These are phyloP conservation scores for Colletotrichum lini DNA, from an alignment of 2,329 filamentous ascomycete genomes.

Conservation along the genomic window DNA sequence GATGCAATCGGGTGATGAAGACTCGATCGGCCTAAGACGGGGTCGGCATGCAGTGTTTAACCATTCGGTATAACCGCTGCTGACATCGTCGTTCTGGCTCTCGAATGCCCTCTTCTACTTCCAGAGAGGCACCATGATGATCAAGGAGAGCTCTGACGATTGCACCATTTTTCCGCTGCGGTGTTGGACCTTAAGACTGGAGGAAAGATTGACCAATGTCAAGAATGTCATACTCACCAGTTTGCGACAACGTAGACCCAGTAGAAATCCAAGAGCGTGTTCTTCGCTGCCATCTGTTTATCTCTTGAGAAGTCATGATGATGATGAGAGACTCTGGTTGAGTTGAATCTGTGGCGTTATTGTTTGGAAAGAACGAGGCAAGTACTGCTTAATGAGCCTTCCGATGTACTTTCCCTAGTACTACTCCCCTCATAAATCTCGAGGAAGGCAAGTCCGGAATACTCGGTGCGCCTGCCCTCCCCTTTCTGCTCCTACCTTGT, in stretches of 20 bases:
- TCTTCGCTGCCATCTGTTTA: background rate
- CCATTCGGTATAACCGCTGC: constrained; percentile 57
- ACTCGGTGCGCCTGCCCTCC: background rate
- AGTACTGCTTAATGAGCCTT: background rate
- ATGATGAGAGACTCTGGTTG: background rate
- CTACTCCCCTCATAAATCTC: no score
- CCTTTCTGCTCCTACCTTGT: background rate
- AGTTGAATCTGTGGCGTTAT: background rate
- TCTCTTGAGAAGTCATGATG: background rate
- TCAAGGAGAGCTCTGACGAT: constrained; percentile 75
- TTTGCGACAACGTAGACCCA: constrained; percentile 22
- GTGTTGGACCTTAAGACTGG: background rate
- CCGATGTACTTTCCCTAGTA: background rate
- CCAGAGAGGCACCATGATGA: constrained; percentile 59
- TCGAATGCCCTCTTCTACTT: constrained; percentile 50
- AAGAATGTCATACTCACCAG: background rate
- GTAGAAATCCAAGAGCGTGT: constrained; percentile 22
- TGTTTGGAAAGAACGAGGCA: background rate
- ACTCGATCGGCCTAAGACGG: constrained; percentile 43
- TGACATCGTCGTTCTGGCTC: constrained; percentile 50
- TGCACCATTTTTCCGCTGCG: constrained; percentile 34
- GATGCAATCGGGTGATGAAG: constrained; percentile 65
- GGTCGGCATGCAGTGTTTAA: constrained; percentile 44
- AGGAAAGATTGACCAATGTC: background rate
- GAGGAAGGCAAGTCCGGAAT: background rate